phyloP scores from a whole-genome alignment of 1,284 basidiomycete species.

The Rhodotorula sp. region DNA sequence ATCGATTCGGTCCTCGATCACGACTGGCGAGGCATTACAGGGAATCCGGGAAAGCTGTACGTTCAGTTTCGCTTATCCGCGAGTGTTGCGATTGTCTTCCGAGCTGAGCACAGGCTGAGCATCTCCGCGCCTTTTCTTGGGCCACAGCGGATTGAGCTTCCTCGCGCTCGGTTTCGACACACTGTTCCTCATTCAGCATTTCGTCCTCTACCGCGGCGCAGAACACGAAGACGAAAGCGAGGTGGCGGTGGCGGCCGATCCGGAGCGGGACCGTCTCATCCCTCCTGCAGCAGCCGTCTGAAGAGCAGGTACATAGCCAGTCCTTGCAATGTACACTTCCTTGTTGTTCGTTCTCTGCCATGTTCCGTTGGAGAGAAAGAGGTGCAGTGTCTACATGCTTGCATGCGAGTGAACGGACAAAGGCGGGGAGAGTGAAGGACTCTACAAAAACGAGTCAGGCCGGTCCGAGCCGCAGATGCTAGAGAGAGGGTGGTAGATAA shows the following conservation, averaged over 20 bases:
- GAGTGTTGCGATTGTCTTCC: too few relatives aligned
- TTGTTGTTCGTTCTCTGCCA: background rate
- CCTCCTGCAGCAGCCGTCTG: background rate
- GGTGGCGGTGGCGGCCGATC: background rate
- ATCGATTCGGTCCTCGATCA: slow-evolving; percentile 45
- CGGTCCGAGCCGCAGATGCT: background rate
- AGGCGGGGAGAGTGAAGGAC: background rate
- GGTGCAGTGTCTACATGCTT: slow-evolving; percentile 3
- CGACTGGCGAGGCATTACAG: slow-evolving; percentile 45
- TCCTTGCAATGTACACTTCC: background rate
- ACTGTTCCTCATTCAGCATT: slow-evolving; percentile 51
- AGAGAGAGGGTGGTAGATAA: background rate
- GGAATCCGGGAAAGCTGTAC: slow-evolving; percentile 48
- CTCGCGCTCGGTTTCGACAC: slow-evolving; percentile 50
- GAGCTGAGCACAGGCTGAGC: too few relatives aligned
- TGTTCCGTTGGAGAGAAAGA: background rate
- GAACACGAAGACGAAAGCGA: background rate
- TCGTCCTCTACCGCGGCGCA: slow-evolving; percentile 44
- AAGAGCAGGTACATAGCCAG: background rate
- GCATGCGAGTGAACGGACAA: background rate
- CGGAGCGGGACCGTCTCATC: background rate
- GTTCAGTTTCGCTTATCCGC: slow-evolving; percentile 5
- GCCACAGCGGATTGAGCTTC: slow-evolving; percentile 47
- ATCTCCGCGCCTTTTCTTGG: background rate
- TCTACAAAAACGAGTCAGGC: too few relatives aligned